A percentile compares a stretch with the other conserved stretches of the same genome.
phyloP scores from a whole-genome alignment of 129 eudicot genomes.

The Deinandra increscens region DNA sequence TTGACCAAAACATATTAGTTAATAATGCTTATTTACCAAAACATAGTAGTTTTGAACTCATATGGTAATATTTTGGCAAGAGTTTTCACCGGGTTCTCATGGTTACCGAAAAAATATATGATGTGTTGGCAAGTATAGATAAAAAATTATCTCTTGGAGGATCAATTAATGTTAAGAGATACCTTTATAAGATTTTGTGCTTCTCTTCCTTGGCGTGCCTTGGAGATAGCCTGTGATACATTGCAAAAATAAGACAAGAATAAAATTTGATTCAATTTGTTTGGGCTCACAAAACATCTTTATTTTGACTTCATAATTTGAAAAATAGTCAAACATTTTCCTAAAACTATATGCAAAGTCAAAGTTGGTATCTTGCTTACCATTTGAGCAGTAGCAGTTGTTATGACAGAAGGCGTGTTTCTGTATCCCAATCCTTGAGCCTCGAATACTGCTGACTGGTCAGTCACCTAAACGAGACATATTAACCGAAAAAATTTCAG shows the following conservation, averaged over 20 bases:
- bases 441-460: slow-evolving; percentile 68
- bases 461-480: slow-evolving; percentile 19
- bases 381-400: slow-evolving; percentile 90
- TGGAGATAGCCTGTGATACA: slow-evolving; percentile 69
- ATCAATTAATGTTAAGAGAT: slow-evolving; percentile 13
- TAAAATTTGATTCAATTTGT: background rate
- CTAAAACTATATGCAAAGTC: background rate
- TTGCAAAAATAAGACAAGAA: background rate
- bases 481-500: background rate
- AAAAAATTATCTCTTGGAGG: background rate
- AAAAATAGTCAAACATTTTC: background rate
- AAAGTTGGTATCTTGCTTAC: slow-evolving; percentile 38
- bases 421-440: slow-evolving; percentile 57
- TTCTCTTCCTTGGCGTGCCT: slow-evolving; percentile 93
- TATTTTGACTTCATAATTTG: background rate
- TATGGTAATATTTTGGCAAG: background rate
- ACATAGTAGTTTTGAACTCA: background rate
- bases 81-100: too few species aligned
- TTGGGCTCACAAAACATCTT: background rate
- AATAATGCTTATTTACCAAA: background rate
- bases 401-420: slow-evolving; percentile 50
- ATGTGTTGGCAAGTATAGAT: background rate
- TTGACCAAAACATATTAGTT: background rate
- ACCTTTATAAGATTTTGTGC: slow-evolving; percentile 84
- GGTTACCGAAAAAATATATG: too few species aligned